phyloP scores from a whole-genome alignment of 1,284 basidiomycete species.

The Austroboletus niveus region DNA sequence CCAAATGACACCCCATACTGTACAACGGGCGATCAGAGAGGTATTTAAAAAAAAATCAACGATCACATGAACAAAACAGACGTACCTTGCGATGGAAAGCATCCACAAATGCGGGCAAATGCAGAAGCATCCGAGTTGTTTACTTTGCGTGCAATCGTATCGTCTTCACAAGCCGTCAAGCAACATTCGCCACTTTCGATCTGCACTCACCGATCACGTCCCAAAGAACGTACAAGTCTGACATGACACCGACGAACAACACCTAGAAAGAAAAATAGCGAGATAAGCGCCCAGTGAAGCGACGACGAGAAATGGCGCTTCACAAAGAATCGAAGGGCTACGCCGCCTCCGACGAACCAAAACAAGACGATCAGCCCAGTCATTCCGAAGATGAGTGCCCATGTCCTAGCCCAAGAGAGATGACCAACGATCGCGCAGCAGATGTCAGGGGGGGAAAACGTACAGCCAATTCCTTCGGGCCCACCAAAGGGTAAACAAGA shows the following conservation, averaged over 20 bases:
- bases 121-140: conserved; percentile 90
- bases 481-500: conserved; percentile 92
- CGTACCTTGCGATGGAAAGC: conserved; percentile 67
- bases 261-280: conserved; percentile 46
- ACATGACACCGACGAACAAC: conserved; percentile 95
- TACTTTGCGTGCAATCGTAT: conserved; percentile 87
- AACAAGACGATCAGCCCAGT: conserved; percentile 71
- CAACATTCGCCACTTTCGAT: neutral
- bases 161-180: conserved; percentile 49
- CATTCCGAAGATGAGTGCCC: conserved; percentile 75
- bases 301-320: conserved; percentile 18
- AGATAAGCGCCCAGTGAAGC: neutral
- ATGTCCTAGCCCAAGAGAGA: conserved; percentile 48
- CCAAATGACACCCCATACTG: conserved; percentile 91
- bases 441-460: conserved; percentile 25
- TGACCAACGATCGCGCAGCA: neutral
- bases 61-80: neutral
- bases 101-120: conserved; percentile 86
- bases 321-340: conserved; percentile 73
- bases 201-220: conserved; percentile 71
- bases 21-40: neutral
- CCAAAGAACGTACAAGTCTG: conserved; percentile 84
- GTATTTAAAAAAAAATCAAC: neutral
- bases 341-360: conserved; percentile 79
- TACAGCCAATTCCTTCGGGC: conserved; percentile 80